Percentiles rank a stretch among this genome's conserved stretches.
Conservation (phyloP, 1,284 basidiomycete genomes). For the Ceratobasidium sp. region DNA sequence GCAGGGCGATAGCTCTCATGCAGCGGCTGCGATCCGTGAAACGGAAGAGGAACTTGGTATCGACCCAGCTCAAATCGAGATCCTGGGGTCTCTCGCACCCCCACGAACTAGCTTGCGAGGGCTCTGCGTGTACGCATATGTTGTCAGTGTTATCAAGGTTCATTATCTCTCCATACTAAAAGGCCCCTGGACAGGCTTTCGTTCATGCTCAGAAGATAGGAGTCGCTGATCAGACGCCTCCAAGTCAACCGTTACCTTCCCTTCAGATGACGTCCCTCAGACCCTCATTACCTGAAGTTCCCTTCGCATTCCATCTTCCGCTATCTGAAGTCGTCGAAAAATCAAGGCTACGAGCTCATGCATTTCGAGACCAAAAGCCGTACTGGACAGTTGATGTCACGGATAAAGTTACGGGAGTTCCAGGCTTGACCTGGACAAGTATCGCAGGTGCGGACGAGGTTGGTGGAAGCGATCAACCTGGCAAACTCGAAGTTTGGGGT, state of each 20-base stretch:
- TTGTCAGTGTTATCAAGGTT: constrained; percentile 64
- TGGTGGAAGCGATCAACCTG: constrained; percentile 57
- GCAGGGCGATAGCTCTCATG: constrained; percentile 70
- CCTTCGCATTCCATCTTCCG: constrained; percentile 77
- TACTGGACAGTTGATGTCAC: constrained; percentile 79
- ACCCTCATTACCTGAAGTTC: constrained; percentile 74
- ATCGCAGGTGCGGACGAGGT: constrained; percentile 59
- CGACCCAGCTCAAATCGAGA: constrained; percentile 67
- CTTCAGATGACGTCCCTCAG: constrained; percentile 67
- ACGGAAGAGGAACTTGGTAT: constrained; percentile 81
- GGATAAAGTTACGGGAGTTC: constrained; percentile 63
- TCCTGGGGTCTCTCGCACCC: constrained; percentile 74
- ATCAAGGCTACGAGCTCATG: constrained; percentile 63
- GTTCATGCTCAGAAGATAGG: constrained; percentile 59
- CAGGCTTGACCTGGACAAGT: constrained; percentile 50
- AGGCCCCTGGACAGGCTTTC: constrained; percentile 67
- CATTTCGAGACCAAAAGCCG: constrained; percentile 69
- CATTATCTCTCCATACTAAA: constrained; percentile 17
- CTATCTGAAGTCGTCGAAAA: constrained; percentile 65
- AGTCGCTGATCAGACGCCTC: constrained; percentile 43
- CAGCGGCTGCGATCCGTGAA: constrained; percentile 75
- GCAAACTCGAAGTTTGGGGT: constrained; percentile 79
- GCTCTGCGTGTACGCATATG: constrained; percentile 78
- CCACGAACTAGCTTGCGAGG: constrained; percentile 71
- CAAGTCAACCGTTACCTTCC: constrained; percentile 69